Conservation (phyloP, 1,139 yeast genomes). For the Suhomyces atakaporum region DNA sequence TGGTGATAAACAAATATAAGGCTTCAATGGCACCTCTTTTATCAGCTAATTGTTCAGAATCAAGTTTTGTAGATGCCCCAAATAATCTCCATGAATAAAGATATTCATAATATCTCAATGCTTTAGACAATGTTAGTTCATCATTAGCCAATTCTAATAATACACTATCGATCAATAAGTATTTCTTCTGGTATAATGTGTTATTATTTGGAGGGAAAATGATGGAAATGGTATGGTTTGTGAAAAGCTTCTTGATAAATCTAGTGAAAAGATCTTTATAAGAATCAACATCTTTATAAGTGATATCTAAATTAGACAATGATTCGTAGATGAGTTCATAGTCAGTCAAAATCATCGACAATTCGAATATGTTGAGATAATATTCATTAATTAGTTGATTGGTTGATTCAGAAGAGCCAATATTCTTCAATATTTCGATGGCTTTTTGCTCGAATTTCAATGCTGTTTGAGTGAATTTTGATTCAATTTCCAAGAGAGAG, state of each 20-base stretch:
- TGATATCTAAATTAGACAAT: slow-evolving; percentile 25
- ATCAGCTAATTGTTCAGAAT: slow-evolving; percentile 32
- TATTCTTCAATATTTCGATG: slow-evolving; percentile 23
- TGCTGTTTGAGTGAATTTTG: slow-evolving; percentile 27
- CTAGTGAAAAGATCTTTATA: slow-evolving; percentile 20
- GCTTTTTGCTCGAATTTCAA: slow-evolving; percentile 38
- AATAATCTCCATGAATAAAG: slow-evolving; percentile 55
- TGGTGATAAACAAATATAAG: slow-evolving; percentile 52
- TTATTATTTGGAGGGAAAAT: slow-evolving; percentile 27
- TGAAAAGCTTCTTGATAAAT: slow-evolving; percentile 30
- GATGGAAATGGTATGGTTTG: slow-evolving; percentile 21
- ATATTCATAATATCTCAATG: slow-evolving; percentile 53
- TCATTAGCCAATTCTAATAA: slow-evolving; percentile 41
- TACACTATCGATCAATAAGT: slow-evolving; percentile 39
- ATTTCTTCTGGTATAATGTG: slow-evolving; percentile 29
- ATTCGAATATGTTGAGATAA: slow-evolving; percentile 34
- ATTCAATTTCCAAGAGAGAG: slow-evolving; percentile 13
- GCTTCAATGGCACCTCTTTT: slow-evolving; percentile 60
- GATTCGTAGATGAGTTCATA: slow-evolving; percentile 28
- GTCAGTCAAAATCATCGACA: slow-evolving; percentile 29
- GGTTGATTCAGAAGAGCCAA: background rate
- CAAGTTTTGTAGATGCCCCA: slow-evolving; percentile 26
- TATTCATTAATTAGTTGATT: slow-evolving; percentile 13
- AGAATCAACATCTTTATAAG: slow-evolving; percentile 9
- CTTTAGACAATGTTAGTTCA: slow-evolving; percentile 33